Evolutionary conservation across 306 rosid genomes (phyloP).

Genomic region (Hippophae rhamnoides): DNA sequence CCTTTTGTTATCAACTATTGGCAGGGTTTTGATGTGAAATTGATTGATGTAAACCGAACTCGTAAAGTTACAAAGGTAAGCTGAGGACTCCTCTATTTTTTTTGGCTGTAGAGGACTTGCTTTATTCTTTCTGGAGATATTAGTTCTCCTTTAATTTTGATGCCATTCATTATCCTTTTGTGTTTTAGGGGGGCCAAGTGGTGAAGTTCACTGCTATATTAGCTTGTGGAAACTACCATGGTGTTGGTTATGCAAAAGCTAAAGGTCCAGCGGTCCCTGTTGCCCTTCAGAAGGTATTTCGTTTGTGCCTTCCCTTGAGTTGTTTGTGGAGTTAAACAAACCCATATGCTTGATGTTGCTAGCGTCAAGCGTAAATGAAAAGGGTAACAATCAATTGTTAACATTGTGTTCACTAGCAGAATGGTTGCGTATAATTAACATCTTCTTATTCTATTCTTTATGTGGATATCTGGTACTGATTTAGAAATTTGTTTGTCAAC

Average conservation of each 20-base stretch:
- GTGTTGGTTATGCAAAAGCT: conserved; percentile 89
- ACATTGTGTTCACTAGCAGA: too few relatives aligned
- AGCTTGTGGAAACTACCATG: conserved; percentile 92
- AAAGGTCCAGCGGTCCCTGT: conserved; percentile 76
- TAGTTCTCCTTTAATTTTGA: neutral
- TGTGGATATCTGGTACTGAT: neutral
- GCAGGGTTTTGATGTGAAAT: conserved; percentile 87
- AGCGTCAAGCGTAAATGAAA: too few relatives aligned
- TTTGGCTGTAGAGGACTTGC: neutral
- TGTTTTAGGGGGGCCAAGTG: conserved; percentile 85
- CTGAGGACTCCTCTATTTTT: conserved; percentile 4
- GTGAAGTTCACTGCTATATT: conserved; percentile 68
- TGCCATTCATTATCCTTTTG: conserved; percentile 3
- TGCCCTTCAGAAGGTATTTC: conserved; percentile 76
- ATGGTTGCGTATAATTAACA: too few relatives aligned
- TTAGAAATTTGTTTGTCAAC: conserved; percentile 6
- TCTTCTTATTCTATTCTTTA: too few relatives aligned
- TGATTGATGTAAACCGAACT: conserved; percentile 83
- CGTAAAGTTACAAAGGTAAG: conserved; percentile 90
- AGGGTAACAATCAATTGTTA: too few relatives aligned
- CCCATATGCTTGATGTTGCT: too few relatives aligned
- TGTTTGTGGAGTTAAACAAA: neutral
- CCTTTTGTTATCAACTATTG: conserved; percentile 15
- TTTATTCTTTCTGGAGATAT: neutral
- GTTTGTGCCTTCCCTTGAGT: conserved; percentile 6